These are phyloP conservation scores for Erigeron canadensis DNA, from an alignment of 129 eudicot species.

Conservation along the genomic window DNA sequence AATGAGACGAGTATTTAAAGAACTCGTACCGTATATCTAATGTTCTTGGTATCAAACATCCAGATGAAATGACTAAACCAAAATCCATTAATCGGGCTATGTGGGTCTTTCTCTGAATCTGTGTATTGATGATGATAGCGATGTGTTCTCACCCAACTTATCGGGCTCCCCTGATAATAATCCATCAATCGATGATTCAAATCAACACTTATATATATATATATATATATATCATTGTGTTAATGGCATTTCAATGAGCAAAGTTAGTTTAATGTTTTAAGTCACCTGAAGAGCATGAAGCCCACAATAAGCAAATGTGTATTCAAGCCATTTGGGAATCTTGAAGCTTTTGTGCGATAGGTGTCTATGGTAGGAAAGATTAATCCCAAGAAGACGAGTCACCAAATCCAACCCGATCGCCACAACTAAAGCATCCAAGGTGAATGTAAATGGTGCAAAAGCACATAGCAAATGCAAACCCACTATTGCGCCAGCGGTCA, in stretches of 20 bases:
- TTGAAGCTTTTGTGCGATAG: slow-evolving; percentile 74
- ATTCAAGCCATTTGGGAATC: slow-evolving; percentile 91
- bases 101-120: slow-evolving; percentile 40
- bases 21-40: slow-evolving; percentile 16
- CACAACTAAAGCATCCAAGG: slow-evolving; percentile 61
- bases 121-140: slow-evolving; percentile 43
- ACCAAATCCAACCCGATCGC: slow-evolving; percentile 48
- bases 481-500: slow-evolving; percentile 38
- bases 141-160: slow-evolving; percentile 50
- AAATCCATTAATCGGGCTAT: slow-evolving; percentile 34
- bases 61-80: slow-evolving; percentile 48
- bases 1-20: too few species aligned
- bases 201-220: too few species aligned
- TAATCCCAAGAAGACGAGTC: slow-evolving; percentile 65
- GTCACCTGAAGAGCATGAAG: slow-evolving; percentile 73
- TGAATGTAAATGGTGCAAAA: slow-evolving; percentile 66
- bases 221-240: neutral
- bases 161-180: slow-evolving; percentile 44
- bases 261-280: neutral
- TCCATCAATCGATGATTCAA: neutral
- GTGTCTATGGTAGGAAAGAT: slow-evolving; percentile 66
- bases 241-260: neutral
- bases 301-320: slow-evolving; percentile 76
- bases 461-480: slow-evolving; percentile 52
- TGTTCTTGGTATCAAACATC: slow-evolving; percentile 30